These are phyloP conservation scores for Aspergillus neoniger DNA, from an alignment of 2,329 filamentous ascomycete genomes.

Conservation along the genomic window DNA sequence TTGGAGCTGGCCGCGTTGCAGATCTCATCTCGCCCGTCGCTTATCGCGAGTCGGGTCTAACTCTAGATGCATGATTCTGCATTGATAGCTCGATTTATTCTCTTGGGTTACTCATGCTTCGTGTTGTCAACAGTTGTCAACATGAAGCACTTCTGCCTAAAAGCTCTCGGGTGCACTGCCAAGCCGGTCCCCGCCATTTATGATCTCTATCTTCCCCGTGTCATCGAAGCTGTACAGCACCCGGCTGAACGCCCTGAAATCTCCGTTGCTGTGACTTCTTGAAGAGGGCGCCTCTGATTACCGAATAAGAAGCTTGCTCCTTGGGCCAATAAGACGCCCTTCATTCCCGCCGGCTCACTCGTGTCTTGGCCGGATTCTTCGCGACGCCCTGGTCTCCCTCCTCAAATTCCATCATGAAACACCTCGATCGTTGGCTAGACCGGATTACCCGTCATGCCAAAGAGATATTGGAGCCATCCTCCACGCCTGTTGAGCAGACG, in stretches of 20 bases:
- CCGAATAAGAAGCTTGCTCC: neutral
- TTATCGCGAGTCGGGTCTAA: neutral
- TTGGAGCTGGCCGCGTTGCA: no score
- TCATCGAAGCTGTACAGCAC: neutral
- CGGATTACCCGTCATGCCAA: neutral
- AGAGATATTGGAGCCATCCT: neutral
- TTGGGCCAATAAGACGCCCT: neutral
- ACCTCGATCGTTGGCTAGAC: neutral
- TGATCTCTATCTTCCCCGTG: neutral
- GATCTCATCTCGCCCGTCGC: no score
- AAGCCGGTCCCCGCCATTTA: neutral
- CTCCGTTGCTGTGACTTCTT: neutral
- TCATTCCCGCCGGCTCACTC: neutral
- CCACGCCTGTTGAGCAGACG: neutral
- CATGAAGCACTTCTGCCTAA: neutral
- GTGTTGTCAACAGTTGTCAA: neutral
- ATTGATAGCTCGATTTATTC: neutral
- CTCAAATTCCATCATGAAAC: neutral
- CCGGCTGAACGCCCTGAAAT: neutral
- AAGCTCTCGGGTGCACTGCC: neutral
- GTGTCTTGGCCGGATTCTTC: neutral
- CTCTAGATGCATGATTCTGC: neutral
- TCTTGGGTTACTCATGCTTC: neutral
- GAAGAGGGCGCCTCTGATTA: neutral
- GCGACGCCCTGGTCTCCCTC: neutral